These are phyloP conservation scores for Linum lewisii DNA, from an alignment of 345 rosid genomes.

Conservation along the genomic window DNA sequence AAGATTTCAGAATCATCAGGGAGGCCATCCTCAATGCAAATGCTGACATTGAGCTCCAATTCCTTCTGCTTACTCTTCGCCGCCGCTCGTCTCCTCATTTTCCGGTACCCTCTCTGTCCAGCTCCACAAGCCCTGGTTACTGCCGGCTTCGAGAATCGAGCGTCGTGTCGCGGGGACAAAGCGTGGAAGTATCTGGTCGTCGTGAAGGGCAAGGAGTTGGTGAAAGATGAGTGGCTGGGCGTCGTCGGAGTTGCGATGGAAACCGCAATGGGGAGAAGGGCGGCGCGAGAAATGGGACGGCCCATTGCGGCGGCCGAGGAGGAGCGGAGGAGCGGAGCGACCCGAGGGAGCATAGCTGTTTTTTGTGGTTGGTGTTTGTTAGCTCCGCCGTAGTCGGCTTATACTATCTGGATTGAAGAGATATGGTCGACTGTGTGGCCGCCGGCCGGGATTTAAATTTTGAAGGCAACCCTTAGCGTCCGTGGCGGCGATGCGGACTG, in stretches of 20 bases:
- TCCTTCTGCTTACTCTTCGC: constrained; percentile 45
- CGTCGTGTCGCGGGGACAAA: no score
- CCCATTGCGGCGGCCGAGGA: constrained; percentile 28
- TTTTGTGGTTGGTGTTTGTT: background rate
- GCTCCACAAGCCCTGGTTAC: constrained; percentile 21
- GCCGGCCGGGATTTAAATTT: no score
- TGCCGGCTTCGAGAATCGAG: constrained; percentile 6
- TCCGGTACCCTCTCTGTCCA: constrained; percentile 55
- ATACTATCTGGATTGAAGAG: no score
- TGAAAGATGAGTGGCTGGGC: background rate
- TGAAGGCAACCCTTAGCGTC: no score
- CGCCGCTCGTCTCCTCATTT: constrained; percentile 33
- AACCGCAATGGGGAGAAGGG: constrained; percentile 18
- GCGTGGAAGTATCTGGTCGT: constrained; percentile 29
- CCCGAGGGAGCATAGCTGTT: constrained; percentile 34
- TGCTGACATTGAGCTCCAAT: constrained; percentile 66
- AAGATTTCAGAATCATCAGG: constrained; percentile 80
- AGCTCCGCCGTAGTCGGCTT: background rate
- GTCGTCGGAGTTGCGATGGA: constrained; percentile 6
- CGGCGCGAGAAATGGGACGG: constrained; percentile 43
- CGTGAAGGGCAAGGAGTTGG: constrained; percentile 14
- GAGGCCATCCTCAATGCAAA: constrained; percentile 73
- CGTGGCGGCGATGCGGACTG: no score
- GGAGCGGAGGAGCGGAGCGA: constrained; percentile 26
- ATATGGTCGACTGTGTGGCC: no score